These are phyloP conservation scores for Xylariaceae sp. DNA, from an alignment of 2,329 filamentous ascomycete species.

Conservation along the genomic window DNA sequence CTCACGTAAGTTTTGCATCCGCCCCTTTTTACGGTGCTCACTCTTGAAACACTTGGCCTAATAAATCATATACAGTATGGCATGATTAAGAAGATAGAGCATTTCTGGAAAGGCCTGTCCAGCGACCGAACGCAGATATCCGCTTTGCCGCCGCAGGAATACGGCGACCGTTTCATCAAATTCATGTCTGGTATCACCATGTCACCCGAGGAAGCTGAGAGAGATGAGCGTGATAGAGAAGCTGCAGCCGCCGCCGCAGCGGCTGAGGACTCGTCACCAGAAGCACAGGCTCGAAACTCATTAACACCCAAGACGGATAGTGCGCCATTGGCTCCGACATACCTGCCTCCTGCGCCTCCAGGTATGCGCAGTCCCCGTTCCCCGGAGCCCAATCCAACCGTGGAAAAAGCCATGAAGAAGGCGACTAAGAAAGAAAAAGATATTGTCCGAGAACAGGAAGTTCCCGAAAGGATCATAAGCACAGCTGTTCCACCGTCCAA, in stretches of 20 bases:
- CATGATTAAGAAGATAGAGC: slow-evolving; percentile 87
- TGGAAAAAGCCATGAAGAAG: slow-evolving; percentile 26
- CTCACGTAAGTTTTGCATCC: slow-evolving; percentile 65
- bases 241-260: slow-evolving; percentile 39
- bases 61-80: slow-evolving; percentile 62
- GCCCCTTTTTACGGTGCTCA: not conserved
- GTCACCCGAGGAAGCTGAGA: slow-evolving; percentile 76
- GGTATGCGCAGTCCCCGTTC: slow-evolving; percentile 26
- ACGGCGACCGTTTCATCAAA: slow-evolving; percentile 88
- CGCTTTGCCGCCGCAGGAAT: slow-evolving; percentile 81
- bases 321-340: slow-evolving; percentile 22
- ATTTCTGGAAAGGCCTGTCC: slow-evolving; percentile 93
- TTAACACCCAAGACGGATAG: slow-evolving; percentile 6
- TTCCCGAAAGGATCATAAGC: slow-evolving; percentile 28
- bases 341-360: slow-evolving; percentile 28
- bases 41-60: slow-evolving; percentile 11
- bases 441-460: slow-evolving; percentile 25
- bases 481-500: slow-evolving; percentile 18
- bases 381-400: slow-evolving; percentile 25
- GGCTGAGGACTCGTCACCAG: slow-evolving; percentile 12
- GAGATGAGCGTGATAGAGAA: slow-evolving; percentile 58
- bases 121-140: slow-evolving; percentile 84
- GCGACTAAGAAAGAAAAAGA: slow-evolving; percentile 26
- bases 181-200: slow-evolving; percentile 91
- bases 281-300: slow-evolving; percentile 1